Conservation (phyloP, 805 yeast species). For the Candida broadrunensis region DNA sequence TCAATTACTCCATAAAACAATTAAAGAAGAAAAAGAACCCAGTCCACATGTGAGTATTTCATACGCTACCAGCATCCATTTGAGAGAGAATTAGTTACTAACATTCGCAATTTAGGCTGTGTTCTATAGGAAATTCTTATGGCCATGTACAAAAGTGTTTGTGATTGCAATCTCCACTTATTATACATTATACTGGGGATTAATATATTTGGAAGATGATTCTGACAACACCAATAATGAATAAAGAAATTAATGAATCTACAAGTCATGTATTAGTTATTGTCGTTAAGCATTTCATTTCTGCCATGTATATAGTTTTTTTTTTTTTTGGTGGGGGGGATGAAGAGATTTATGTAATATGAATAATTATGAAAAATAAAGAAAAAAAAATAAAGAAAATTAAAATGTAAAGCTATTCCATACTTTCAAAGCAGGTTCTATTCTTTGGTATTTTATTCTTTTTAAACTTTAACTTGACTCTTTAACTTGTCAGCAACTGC, state of each 20-base stretch:
- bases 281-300: not conserved
- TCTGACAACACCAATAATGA: too few species aligned
- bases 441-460: not conserved
- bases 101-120: slow-evolving; percentile 3
- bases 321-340: not conserved
- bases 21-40: too few species aligned
- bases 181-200: slow-evolving; percentile 7
- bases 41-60: slow-evolving; percentile 5
- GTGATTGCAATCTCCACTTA: slow-evolving; percentile 12
- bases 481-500: slow-evolving; percentile 66
- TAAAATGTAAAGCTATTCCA: too few species aligned
- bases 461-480: slow-evolving; percentile 1
- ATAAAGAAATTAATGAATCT: too few species aligned
- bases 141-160: slow-evolving; percentile 14
- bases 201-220: too few species aligned
- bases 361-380: too few species aligned
- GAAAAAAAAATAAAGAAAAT: too few species aligned
- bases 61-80: too few species aligned
- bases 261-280: too few species aligned
- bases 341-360: not conserved
- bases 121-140: slow-evolving; percentile 13
- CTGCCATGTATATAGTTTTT: not conserved
- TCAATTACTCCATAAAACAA: too few species aligned
- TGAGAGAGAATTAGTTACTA: too few species aligned
- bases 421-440: not conserved